phyloP scores from a whole-genome alignment of 75 land plant genomes.

The Cupressus sempervirens region DNA sequence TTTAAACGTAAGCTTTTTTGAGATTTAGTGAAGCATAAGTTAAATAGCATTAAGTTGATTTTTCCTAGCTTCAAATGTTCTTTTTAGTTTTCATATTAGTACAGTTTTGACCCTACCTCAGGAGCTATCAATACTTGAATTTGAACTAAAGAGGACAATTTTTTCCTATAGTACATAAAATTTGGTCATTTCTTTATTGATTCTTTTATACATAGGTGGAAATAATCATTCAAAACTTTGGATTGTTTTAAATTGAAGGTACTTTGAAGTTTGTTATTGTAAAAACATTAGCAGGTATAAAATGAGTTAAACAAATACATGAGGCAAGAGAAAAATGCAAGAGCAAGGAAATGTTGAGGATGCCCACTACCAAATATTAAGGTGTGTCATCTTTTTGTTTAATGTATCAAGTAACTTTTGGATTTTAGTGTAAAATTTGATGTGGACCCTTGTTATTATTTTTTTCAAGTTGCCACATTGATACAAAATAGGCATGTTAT shows the following conservation, averaged over 20 bases:
- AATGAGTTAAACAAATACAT: slow-evolving; percentile 11
- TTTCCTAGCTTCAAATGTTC: too few species aligned
- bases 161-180: too few species aligned
- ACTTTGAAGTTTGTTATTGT: neutral
- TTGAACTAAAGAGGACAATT: too few species aligned
- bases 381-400: neutral
- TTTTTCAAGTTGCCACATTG: neutral
- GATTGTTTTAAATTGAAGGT: neutral
- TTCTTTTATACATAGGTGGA: neutral
- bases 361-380: too few species aligned
- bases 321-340: slow-evolving; percentile 6
- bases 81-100: too few species aligned
- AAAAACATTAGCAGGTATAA: neutral
- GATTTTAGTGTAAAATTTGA: neutral
- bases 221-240: too few species aligned
- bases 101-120: too few species aligned
- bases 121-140: too few species aligned
- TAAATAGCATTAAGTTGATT: too few species aligned
- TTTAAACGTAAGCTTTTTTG: too few species aligned
- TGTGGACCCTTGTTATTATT: neutral
- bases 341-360: neutral
- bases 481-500: neutral
- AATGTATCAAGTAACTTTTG: neutral
- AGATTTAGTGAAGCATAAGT: too few species aligned
- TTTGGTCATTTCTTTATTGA: too few species aligned